Percentiles rank a stretch among this genome's conserved stretches.
Evolutionary conservation across 306 rosid species (phyloP).

Genomic region (Gastrolobium bilobum): DNA sequence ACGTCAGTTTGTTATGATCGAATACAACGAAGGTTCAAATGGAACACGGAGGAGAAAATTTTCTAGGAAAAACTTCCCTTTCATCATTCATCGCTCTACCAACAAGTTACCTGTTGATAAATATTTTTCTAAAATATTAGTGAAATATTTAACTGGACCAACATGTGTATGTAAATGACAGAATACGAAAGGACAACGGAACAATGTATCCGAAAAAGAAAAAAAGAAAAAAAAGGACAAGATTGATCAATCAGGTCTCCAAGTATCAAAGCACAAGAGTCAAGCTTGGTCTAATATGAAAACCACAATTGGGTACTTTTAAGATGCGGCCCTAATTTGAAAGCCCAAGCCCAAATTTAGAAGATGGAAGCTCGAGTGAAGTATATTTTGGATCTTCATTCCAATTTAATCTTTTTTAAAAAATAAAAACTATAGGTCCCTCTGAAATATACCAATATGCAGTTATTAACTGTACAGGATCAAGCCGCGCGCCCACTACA

Average conservation of each 20-base stretch:
- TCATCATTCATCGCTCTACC: slow-evolving; percentile 54
- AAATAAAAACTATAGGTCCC: no score
- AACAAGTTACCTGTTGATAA: slow-evolving; percentile 57
- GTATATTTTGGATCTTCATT: no score
- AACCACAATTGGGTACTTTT: slow-evolving; percentile 2
- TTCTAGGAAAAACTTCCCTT: slow-evolving; percentile 45
- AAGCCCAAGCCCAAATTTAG: no score
- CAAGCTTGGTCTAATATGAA: background rate
- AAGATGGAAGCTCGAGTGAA: no score
- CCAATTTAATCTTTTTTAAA: no score
- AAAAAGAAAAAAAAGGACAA: no score
- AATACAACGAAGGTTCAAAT: slow-evolving; percentile 39
- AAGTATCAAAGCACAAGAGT: slow-evolving; percentile 27
- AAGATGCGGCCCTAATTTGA: background rate
- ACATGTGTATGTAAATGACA: background rate
- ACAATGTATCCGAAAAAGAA: background rate
- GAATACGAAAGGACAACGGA: slow-evolving; percentile 15
- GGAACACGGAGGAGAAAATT: slow-evolving; percentile 27
- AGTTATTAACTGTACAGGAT: slow-evolving; percentile 68
- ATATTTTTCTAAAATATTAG: slow-evolving; percentile 26
- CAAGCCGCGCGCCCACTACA: no score
- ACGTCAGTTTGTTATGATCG: background rate
- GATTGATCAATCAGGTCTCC: slow-evolving; percentile 14
- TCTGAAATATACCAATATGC: background rate
- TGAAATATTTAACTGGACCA: slow-evolving; percentile 20